phyloP scores from a whole-genome alignment of 2,329 filamentous ascomycete species.

The Hymenoscyphus repandus region DNA sequence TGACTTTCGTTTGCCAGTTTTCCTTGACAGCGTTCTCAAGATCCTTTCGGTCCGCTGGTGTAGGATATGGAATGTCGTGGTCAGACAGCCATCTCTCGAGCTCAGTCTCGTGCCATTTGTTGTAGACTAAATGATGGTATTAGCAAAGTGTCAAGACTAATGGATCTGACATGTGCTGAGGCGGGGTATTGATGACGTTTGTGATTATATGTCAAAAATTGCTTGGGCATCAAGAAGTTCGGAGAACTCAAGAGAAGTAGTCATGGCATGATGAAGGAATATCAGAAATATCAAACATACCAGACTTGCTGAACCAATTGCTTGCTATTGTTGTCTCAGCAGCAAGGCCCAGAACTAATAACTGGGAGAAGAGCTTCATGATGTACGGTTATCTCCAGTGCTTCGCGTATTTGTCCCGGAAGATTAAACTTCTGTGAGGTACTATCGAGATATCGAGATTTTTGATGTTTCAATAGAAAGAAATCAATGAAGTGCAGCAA shows the following conservation, averaged over 20 bases:
- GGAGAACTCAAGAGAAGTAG: background rate
- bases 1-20: conserved; percentile 80
- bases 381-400: conserved; percentile 23
- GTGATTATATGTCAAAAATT: background rate
- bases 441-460: too few species aligned
- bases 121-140: conserved; percentile 64
- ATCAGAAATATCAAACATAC: conserved; percentile 46
- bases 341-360: conserved; percentile 68
- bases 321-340: conserved; percentile 65
- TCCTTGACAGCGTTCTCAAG: conserved; percentile 85
- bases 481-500: too few species aligned
- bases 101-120: conserved; percentile 98
- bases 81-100: conserved; percentile 95
- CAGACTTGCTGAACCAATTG: conserved; percentile 80
- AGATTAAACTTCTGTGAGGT: background rate
- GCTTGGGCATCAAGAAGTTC: background rate
- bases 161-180: background rate
- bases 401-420: background rate
- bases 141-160: conserved; percentile 25
- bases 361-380: conserved; percentile 73
- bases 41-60: conserved; percentile 84
- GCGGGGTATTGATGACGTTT: conserved; percentile 1
- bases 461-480: too few species aligned
- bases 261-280: conserved; percentile 2
- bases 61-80: conserved; percentile 86